A percentile compares a stretch with the other conserved stretches of the same genome.
phyloP scores from a whole-genome alignment of 1,139 yeast genomes.

The Suhomyces taliae region DNA sequence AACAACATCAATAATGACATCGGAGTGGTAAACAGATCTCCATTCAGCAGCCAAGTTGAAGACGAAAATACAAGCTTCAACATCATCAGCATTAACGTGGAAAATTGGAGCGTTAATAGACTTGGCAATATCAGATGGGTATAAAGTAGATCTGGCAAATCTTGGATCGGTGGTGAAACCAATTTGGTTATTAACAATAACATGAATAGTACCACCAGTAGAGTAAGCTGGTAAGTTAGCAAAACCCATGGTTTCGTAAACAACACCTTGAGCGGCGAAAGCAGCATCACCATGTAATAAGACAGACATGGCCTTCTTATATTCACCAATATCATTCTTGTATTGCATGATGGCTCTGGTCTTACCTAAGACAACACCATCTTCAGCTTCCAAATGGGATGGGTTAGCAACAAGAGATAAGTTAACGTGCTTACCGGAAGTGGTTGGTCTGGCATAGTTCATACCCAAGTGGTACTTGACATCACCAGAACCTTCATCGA shows the following conservation, averaged over 20 bases:
- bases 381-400: slow-evolving; percentile 98
- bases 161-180: slow-evolving; percentile 99
- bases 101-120: slow-evolving; percentile 95
- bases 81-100: slow-evolving; percentile 99
- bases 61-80: slow-evolving; percentile 87
- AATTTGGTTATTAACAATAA: slow-evolving; percentile 95
- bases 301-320: slow-evolving; percentile 85
- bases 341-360: slow-evolving; percentile 94
- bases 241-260: slow-evolving; percentile 97
- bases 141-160: slow-evolving; percentile 95
- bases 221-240: slow-evolving; percentile 90
- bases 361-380: slow-evolving; percentile 97
- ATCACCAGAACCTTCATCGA: slow-evolving; percentile 96
- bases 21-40: slow-evolving; percentile 96
- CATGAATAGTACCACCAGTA: slow-evolving; percentile 97
- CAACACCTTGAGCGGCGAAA: slow-evolving; percentile 98
- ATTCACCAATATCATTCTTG: slow-evolving; percentile 81
- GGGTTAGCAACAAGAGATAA: slow-evolving; percentile 97
- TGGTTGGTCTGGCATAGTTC: slow-evolving; percentile 98
- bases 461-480: slow-evolving; percentile 99
- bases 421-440: slow-evolving; percentile 95
- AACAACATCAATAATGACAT: slow-evolving; percentile 93
- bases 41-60: slow-evolving; percentile 98
- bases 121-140: slow-evolving; percentile 97
- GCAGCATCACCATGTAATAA: slow-evolving; percentile 99